Conservation (phyloP, 768 basidiomycete genomes). For the Coprinopsis marcescibilis region DNA sequence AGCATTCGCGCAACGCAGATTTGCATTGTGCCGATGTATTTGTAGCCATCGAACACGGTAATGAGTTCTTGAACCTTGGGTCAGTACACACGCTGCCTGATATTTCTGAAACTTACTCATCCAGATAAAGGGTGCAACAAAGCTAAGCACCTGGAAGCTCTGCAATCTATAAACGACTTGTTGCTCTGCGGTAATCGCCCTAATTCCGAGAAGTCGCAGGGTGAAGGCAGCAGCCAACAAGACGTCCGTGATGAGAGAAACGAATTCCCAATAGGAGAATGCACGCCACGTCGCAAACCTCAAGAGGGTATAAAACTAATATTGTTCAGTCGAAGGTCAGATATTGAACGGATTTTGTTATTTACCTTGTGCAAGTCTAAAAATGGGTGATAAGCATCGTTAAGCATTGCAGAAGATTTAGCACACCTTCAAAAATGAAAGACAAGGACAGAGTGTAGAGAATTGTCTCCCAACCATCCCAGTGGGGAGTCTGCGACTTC, state of each 20-base stretch:
- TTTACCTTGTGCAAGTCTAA: constrained; percentile 53
- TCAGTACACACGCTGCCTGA: neutral
- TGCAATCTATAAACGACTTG: constrained; percentile 39
- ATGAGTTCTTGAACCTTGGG: constrained; percentile 49
- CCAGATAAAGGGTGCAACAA: constrained; percentile 86
- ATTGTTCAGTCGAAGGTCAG: neutral
- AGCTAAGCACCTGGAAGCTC: constrained; percentile 88
- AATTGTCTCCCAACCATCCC: constrained; percentile 77
- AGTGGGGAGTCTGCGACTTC: constrained; percentile 40
- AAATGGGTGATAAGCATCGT: neutral
- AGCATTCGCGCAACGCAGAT: constrained; percentile 92
- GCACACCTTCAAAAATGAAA: constrained; percentile 73
- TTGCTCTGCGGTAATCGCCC: constrained; percentile 27
- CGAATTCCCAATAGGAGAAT: constrained; percentile 71
- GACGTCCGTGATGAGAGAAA: constrained; percentile 67
- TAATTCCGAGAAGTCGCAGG: constrained; percentile 60
- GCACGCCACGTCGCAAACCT: constrained; percentile 76
- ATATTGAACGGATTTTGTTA: neutral
- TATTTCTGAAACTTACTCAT: constrained; percentile 53
- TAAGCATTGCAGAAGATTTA: constrained; percentile 1
- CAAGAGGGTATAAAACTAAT: constrained; percentile 64
- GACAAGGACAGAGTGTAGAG: constrained; percentile 77
- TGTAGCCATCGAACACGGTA: constrained; percentile 52
- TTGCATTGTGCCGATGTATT: constrained; percentile 89
- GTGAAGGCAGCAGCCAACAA: constrained; percentile 70